Evolutionary conservation across 805 yeast genomes (phyloP).

Genomic region (Barnettozyma sucrosica): DNA sequence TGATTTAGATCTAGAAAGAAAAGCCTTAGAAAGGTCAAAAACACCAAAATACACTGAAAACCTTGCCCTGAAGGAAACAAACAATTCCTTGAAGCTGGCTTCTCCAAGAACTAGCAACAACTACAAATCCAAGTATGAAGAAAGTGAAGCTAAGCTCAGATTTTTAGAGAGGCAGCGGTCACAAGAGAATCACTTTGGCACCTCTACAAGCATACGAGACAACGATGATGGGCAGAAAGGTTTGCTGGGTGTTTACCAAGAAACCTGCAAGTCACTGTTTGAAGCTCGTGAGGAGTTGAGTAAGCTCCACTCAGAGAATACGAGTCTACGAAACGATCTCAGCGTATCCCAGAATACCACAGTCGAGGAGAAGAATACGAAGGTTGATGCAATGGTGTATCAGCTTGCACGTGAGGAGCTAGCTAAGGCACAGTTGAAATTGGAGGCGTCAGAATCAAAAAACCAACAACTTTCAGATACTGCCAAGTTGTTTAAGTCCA

Average conservation of each 20-base stretch:
- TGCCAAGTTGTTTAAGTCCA: conserved; percentile 54
- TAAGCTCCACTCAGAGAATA: conserved; percentile 36
- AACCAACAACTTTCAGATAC: conserved; percentile 49
- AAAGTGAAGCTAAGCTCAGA: conserved; percentile 39
- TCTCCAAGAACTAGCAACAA: conserved; percentile 18
- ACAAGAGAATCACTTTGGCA: conserved; percentile 6
- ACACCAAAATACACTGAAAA: conserved; percentile 35
- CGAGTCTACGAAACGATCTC: conserved; percentile 35
- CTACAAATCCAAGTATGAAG: conserved; percentile 40
- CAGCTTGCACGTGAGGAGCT: conserved; percentile 32
- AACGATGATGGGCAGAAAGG: conserved; percentile 31
- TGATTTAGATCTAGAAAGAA: conserved; percentile 46
- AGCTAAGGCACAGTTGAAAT: conserved; percentile 45
- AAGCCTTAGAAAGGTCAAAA: conserved; percentile 41
- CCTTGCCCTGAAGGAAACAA: conserved; percentile 28
- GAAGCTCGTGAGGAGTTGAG: conserved; percentile 39
- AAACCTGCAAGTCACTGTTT: conserved; percentile 39
- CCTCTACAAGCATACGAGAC: neutral
- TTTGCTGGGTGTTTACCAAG: conserved; percentile 44
- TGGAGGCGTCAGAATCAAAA: conserved; percentile 51
- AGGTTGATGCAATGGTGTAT: conserved; percentile 16
- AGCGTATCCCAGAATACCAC: conserved; percentile 31
- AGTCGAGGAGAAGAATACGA: conserved; percentile 10
- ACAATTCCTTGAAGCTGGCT: conserved; percentile 26
- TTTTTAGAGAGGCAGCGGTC: conserved; percentile 33